Base-by-base conservation (phyloP, 1,284 basidiomycete genomes). In the Termitomyces sp. region DNA sequence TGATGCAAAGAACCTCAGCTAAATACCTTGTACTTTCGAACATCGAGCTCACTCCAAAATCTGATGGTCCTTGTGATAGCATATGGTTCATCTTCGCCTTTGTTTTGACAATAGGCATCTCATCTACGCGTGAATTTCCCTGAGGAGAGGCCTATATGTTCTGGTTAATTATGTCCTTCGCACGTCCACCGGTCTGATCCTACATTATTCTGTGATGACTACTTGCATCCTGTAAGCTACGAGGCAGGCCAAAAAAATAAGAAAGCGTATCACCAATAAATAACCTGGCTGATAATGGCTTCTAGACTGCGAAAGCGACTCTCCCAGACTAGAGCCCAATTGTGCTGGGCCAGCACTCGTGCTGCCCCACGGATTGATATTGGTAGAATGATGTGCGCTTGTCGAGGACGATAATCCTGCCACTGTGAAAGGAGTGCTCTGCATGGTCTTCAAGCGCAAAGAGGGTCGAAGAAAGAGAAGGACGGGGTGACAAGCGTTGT, bases 1-100 rank as follows among this genome's bases (percentile, higher is more conserved):
- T 34, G 8, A 33, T 50, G 5, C 39, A 4, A 38, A 15, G 7
- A 17, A 15, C 13, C 28, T 56, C 34, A 21, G 17, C 26, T 47
- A 65, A 74, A 21, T 48, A 85, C 78, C 82, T 80, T 30, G 83
- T 75, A 57, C 78, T 87, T 65, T 88, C 80, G 60, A 90, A 89
- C 87, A 90, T 88, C 19, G 88, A 88, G 58, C 88, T 86, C 72
- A 86, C 82, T 1, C 86, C 88, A 69, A 88, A 89, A 56, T 86
- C 84, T 19, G 81, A 73, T 15, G 80, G 79, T 10, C 54, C 54
- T 48, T 83, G 77, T n/a, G 82, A 75, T 15, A 88, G 72, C 5
- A 79, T 76, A 50, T 83, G 77, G 64, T 83, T 88, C 72, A 89
- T 78, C 66, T 90, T 89, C 19, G 88, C 88, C 65, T 89, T 88